Evolutionary conservation across 1,284 basidiomycete species (phyloP), one percentile per base, ranked within the genome.

Genomic region (Moniliella sp.): DNA sequence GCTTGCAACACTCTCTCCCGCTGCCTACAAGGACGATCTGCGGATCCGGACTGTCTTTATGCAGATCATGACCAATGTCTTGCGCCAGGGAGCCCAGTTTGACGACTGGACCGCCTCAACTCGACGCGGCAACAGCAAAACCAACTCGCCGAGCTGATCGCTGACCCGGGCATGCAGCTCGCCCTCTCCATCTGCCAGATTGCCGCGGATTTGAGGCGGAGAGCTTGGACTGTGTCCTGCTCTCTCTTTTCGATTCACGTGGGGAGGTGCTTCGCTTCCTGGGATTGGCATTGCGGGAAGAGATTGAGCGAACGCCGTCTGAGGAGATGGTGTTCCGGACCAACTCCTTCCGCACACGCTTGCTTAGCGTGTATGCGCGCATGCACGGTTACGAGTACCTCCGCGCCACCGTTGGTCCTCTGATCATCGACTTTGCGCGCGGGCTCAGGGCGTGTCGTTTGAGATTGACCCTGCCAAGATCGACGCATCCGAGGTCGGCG

Each of bases 1-100:
- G 81, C 9, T 72, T 88, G 46, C 83, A 84, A 59, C 79, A 83
- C 57, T 83, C 78, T 50, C 69, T 88, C 16, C 65, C 73, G 1
- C 64, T 80, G 79, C 77, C 2, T 84, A 82, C 48, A 75, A 81
- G 48, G 63, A 68, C 16, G 77, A 86, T 50, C 65, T 69, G 11
- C 63, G 70, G 16, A 75, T 78, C 49, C 72, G 81, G 21, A 68
- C 72, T 2, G 79, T 83, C 15, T 88, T 86, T 52, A 74, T 81
- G 33, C 74, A 78, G 51, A 74, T 84, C n/a, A 80, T 86, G 61
- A 74, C 78, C 29, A 72, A 77, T 30, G 79, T 84, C 3, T 68
- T 91, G 31, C 70, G 74, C 10, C 75, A 78, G 48, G 68, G 67
- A 34, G 65, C 69, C 4, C 62, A 67, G 14, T 48, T 55, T 19